A percentile compares a stretch with the other conserved stretches of the same genome.
Conservation (phyloP, 805 yeast genomes). For the Schizosaccharomyces cryophilus region DNA sequence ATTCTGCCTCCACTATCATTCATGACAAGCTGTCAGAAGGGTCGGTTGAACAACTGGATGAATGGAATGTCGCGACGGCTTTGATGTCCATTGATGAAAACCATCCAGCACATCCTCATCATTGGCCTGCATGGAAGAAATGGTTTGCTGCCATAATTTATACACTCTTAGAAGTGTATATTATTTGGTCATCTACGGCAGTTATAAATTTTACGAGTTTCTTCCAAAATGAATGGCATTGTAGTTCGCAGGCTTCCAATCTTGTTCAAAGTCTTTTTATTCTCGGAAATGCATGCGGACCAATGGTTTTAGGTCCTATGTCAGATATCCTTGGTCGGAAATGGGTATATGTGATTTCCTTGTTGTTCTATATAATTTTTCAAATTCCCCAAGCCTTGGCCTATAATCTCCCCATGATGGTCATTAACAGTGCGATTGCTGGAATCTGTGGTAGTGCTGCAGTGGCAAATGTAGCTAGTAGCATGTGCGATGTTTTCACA, state of each 20-base stretch:
- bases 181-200: not conserved
- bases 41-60: not conserved
- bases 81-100: not conserved
- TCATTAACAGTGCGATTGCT: not conserved
- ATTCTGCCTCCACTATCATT: too few species aligned
- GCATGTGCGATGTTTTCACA: not conserved
- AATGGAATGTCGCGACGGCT: not conserved
- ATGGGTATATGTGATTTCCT: conserved; percentile 16
- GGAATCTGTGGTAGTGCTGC: conserved; percentile 1
- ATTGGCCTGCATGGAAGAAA: not conserved
- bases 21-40: not conserved
- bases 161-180: not conserved
- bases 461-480: not conserved
- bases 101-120: conserved; percentile 1
- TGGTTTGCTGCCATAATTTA: not conserved
- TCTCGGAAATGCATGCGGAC: conserved; percentile 79
- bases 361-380: not conserved
- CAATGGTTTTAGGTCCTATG: conserved; percentile 66
- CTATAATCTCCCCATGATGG: not conserved
- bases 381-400: not conserved
- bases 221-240: conserved; percentile 24
- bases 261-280: conserved; percentile 60
- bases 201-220: not conserved
- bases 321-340: conserved; percentile 54
- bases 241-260: conserved; percentile 40